Evolutionary conservation across 176 grass and related monocot genomes (phyloP), one percentile per base, ranked within the genome.

Genomic region (Echinochloa phyllopogon): DNA sequence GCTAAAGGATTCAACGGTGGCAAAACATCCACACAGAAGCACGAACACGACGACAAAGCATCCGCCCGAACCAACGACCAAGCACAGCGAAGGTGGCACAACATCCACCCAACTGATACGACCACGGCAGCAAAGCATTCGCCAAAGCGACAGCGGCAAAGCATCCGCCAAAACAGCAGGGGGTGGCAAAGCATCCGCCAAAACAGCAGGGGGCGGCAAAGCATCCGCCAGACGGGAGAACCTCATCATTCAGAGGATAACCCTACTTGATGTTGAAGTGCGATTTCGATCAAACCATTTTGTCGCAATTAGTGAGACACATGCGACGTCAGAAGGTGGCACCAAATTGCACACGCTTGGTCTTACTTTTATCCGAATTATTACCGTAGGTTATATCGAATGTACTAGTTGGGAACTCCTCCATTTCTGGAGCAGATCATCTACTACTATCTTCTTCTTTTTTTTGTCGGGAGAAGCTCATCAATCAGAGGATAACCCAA

Each of bases 311-410:
- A 63, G 77, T 69, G 87, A 57, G 47, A 3, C 72, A 11, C 83
- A 86, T 86, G 65, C 86, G 64, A 65, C 71, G 49, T 82, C 74
- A 86, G 57, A 51, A 72, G 80, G 77, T 60, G 49, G 29, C 72
- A 37, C 67, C 24, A 43, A 77, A 69, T 33, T 33, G 29, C 29
- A 2, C 2, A 33, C 2, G 20, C 21, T 27, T 18, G 45, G 44
- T 65, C 67, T 74, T 81, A 65, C 2, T 55, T 44, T 76, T 84
- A 10, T 45, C 17, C 39, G 56, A 24, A 40, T 41, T 74, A 33
- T 51, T 65, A 33, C n/a, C 33, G 29, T 21, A 8, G 14, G 66
- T 24, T 74, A 56, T 41, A 47, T 52, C 9, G 17, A 17, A 10
- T 51, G 67, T 33, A 41, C 48, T 59, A 12, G 72, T 47, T n/a